Evolutionary conservation across 2,329 filamentous ascomycete genomes (phyloP).

Genomic region (Xylaria sp.): DNA sequence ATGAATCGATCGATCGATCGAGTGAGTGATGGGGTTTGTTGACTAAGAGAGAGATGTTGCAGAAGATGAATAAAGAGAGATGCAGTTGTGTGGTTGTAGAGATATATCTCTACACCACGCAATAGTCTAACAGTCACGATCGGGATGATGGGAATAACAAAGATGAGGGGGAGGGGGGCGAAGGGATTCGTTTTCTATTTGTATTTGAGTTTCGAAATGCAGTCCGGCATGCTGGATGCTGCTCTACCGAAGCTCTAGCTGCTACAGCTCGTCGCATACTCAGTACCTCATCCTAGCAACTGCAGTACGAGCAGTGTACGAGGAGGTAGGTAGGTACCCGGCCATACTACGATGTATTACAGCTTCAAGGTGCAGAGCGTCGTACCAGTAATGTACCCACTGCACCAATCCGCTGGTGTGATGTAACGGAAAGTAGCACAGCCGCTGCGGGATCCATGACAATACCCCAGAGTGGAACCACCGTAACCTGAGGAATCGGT

Average conservation of each 20-base stretch:
- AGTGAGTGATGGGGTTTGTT: neutral
- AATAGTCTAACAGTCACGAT: neutral
- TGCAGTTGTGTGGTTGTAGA: neutral
- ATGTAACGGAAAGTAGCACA: conserved; percentile 29
- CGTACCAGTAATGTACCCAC: neutral
- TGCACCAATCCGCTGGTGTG: conserved; percentile 18
- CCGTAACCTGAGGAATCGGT: neutral
- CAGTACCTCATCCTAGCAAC: too few species aligned
- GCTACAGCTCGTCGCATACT: neutral
- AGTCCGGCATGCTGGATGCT: neutral
- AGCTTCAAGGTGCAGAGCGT: neutral
- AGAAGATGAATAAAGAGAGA: neutral
- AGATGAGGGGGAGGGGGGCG: neutral
- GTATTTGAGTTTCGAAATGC: conserved; percentile 22
- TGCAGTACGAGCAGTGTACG: too few species aligned
- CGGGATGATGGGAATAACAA: conserved; percentile 8
- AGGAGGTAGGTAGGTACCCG: too few species aligned
- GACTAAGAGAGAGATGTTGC: neutral
- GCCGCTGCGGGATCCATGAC: conserved; percentile 10
- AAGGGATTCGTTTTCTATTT: conserved; percentile 24
- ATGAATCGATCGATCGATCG: neutral
- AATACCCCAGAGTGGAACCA: conserved; percentile 30
- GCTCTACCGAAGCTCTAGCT: neutral
- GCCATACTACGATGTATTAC: neutral
- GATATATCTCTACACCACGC: too few species aligned